These are phyloP conservation scores for Aspergillus sclerotioniger DNA, from an alignment of 495 filamentous ascomycete species.

Conservation along the genomic window DNA sequence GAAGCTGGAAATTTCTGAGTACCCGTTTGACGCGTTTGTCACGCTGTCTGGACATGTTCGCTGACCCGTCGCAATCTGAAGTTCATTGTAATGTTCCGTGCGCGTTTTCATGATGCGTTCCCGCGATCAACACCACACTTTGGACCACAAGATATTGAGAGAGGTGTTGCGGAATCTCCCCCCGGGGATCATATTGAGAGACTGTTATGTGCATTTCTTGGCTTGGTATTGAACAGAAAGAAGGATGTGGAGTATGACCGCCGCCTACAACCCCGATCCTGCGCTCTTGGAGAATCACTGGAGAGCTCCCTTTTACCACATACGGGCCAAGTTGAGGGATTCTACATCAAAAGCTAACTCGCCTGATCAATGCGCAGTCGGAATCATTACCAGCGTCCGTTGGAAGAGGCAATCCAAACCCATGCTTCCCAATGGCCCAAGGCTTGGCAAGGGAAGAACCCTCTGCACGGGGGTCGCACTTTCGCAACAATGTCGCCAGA, in stretches of 20 bases:
- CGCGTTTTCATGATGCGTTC: slow-evolving; percentile 86
- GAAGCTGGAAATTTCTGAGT: background rate
- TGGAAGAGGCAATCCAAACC: slow-evolving; percentile 87
- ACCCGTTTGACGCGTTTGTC: slow-evolving; percentile 33
- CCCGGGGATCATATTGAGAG: slow-evolving; percentile 84
- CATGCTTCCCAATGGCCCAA: slow-evolving; percentile 88
- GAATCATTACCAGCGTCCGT: slow-evolving; percentile 79
- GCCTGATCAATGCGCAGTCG: slow-evolving; percentile 26
- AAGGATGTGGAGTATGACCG: slow-evolving; percentile 92
- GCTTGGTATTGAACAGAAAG: slow-evolving; percentile 90
- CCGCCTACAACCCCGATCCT: slow-evolving; percentile 23
- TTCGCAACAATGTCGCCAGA: slow-evolving; percentile 78
- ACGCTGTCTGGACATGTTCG: slow-evolving; percentile 30
- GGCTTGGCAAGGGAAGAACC: slow-evolving; percentile 82
- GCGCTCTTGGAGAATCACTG: background rate
- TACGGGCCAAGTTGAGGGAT: background rate
- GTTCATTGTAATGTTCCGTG: slow-evolving; percentile 98
- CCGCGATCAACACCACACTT: slow-evolving; percentile 82
- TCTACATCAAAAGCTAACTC: slow-evolving; percentile 8
- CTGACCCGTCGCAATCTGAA: slow-evolving; percentile 48
- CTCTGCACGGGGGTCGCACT: slow-evolving; percentile 70
- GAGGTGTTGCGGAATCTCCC: slow-evolving; percentile 69
- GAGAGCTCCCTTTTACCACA: background rate
- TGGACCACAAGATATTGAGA: slow-evolving; percentile 92
- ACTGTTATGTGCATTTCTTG: slow-evolving; percentile 83